Conservation (phyloP, 2,329 filamentous ascomycete species). For the Beauveria australis region DNA sequence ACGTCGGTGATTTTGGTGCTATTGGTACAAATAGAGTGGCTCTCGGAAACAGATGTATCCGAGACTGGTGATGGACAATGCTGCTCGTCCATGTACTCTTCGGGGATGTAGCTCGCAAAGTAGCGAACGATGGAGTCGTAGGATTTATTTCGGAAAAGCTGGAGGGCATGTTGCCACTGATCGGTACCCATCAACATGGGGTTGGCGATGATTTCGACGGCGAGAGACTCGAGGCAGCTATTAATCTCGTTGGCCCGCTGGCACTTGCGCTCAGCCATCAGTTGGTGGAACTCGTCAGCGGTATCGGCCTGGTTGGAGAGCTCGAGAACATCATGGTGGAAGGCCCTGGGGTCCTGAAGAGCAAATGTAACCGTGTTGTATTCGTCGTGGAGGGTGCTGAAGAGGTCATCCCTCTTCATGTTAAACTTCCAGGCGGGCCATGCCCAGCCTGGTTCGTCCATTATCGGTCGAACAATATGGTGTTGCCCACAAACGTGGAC, state of each 20-base stretch:
- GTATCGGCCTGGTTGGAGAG: conserved; percentile 43
- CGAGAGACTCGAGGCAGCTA: conserved; percentile 46
- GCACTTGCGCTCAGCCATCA: conserved; percentile 45
- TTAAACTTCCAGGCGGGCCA: conserved; percentile 59
- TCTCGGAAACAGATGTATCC: conserved; percentile 20
- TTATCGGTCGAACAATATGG: conserved; percentile 22
- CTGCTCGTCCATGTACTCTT: conserved; percentile 31
- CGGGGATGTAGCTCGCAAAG: conserved; percentile 50
- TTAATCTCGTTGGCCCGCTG: conserved; percentile 48
- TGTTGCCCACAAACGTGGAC: conserved; percentile 1
- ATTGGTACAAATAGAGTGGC: conserved; percentile 22
- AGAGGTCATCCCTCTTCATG: conserved; percentile 51
- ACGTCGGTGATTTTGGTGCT: conserved; percentile 33
- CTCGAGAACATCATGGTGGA: conserved; percentile 54
- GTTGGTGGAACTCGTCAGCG: conserved; percentile 44
- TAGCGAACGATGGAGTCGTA: conserved; percentile 53
- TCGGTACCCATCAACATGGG: conserved; percentile 49
- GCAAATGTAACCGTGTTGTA: conserved; percentile 51
- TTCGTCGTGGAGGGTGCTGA: conserved; percentile 48
- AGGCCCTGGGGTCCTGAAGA: conserved; percentile 52
- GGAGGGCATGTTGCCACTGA: conserved; percentile 50
- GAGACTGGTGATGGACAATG: conserved; percentile 28
- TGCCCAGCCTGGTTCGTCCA: conserved; percentile 46
- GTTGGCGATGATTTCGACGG: conserved; percentile 54
- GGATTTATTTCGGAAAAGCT: conserved; percentile 51